Conservation (phyloP, 2,329 filamentous ascomycete genomes). For the Chaetomium globosum region DNA sequence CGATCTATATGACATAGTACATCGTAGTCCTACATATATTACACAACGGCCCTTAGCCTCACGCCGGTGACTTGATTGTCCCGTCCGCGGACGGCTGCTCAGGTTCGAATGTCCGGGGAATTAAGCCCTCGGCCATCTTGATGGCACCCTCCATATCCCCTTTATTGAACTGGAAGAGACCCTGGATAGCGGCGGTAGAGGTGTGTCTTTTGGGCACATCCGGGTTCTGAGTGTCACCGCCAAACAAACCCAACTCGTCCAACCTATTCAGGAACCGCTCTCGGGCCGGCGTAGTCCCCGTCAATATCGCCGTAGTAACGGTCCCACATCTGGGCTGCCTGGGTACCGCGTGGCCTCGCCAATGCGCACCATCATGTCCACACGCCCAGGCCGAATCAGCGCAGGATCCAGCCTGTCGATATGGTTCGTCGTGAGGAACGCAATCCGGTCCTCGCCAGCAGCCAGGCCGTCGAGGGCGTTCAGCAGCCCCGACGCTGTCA, state of each 20-base stretch:
- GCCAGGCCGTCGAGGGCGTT: slow-evolving; percentile 90
- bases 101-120: slow-evolving; percentile 59
- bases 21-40: slow-evolving; percentile 7
- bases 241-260: slow-evolving; percentile 69
- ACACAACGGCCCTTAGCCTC: slow-evolving; percentile 25
- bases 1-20: slow-evolving; percentile 21
- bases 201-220: slow-evolving; percentile 57
- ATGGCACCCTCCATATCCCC: slow-evolving; percentile 86
- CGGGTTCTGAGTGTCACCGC: slow-evolving; percentile 52
- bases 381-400: slow-evolving; percentile 83
- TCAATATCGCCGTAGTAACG: slow-evolving; percentile 91
- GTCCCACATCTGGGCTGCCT: slow-evolving; percentile 87
- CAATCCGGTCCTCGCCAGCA: slow-evolving; percentile 88
- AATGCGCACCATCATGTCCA: slow-evolving; percentile 90
- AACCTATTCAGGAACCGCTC: slow-evolving; percentile 71
- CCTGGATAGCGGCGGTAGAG: slow-evolving; percentile 90
- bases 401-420: slow-evolving; percentile 87
- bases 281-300: slow-evolving; percentile 61
- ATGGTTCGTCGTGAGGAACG: slow-evolving; percentile 94
- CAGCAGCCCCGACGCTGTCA: slow-evolving; percentile 90
- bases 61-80: slow-evolving; percentile 48
- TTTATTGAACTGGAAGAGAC: slow-evolving; percentile 94
- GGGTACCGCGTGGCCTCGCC: slow-evolving; percentile 85
- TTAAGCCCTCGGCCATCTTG: slow-evolving; percentile 69
- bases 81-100: slow-evolving; percentile 47